Base-by-base conservation (phyloP, 1,284 basidiomycete genomes). In the Bjerkandera adusta region DNA sequence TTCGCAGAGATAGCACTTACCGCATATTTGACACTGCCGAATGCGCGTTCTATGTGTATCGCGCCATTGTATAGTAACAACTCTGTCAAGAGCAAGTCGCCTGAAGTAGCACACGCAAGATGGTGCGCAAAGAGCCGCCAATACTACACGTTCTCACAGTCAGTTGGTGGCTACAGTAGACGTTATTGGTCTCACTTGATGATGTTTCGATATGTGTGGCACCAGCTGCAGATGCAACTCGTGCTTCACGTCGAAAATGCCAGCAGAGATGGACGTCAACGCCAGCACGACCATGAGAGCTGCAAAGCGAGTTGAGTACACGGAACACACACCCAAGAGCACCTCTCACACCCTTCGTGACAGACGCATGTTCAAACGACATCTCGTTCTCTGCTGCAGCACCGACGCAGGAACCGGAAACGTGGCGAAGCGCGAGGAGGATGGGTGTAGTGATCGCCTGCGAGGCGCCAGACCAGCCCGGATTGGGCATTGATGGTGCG, bases 1-100 rank as follows among this genome's bases (percentile, higher is more conserved):
- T 25, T 36, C 26, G 24, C 24, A 15, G 30, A 22, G 29, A 32
- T 29, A 11, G 2, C 13, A 70, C 89, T 67, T 56, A 92, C 92
- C n/a, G 89, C 89, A 67, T 81, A 97, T 64, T 97, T 97, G 48
- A 84, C 67, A 43, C 83, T 85, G 2, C 94, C 94, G 60, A 94
- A 96, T 32, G 83, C 80, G 45, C 94, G 76, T 62, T 97, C 94
- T 35, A 96, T 76, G 20, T 78, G 77, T 2, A 91, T 67, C 1
- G 81, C 81, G 18, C 83, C 73, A 59, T 83, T 81, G 66, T 86
- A 95, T 2, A 97, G 67, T 12, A 94, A 56, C 20, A 95, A 59
- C 53, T 89, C 81, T 1, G 80, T 81, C 37, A 96, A 63, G 42
- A 97, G 77, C 25, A 97, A 74, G 61, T 96, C 92, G 48, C 87